Evolutionary conservation across 1,284 basidiomycete species (phyloP), one percentile per base, ranked within the genome.

Genomic region (Cystobasidiaceae sp.): DNA sequence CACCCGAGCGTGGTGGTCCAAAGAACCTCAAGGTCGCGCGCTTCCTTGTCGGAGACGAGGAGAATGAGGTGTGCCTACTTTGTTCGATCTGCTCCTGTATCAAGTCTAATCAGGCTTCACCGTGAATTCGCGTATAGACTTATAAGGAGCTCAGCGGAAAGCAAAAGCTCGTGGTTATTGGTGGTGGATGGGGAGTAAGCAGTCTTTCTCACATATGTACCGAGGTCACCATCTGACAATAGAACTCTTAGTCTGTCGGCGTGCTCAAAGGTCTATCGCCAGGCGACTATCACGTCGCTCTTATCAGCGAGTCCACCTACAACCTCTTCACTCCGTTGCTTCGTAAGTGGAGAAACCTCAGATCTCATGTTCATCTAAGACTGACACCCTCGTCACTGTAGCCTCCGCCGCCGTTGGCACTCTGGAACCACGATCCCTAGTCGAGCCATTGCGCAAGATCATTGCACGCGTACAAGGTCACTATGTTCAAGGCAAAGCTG

Each of bases 121-220:
- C n/a, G n/a, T n/a, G n/a, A n/a, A n/a, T n/a, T n/a, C n/a, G n/a
- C n/a, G n/a, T n/a, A n/a, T n/a, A n/a, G n/a, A n/a, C n/a, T n/a
- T n/a, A n/a, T n/a, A n/a, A n/a, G n/a, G n/a, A n/a, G n/a, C 83
- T 84, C 67, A 79, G 78, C 67, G 78, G 79, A 17, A 93, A 90
- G 76, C 92, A 92, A 11, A 85, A 84, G 72, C 81, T 97, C n/a
- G 90, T 97, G 60, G 86, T 97, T 65, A 81, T 97, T 34, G 93
- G 93, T 39, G 92, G 89, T 50, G 93, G 93, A 5, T 97, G 93
- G 93, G 93, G 92, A 50, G 92, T 93, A 77, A 78, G 90, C 85
- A 0, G 17, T n/a, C n/a, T n/a, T n/a, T n/a, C n/a, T n/a, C n/a
- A n/a, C n/a, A n/a, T n/a, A n/a, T n/a, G n/a, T n/a, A n/a, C n/a